phyloP scores from a whole-genome alignment of 805 yeast species.

The Spencermartinsiella europaea region DNA sequence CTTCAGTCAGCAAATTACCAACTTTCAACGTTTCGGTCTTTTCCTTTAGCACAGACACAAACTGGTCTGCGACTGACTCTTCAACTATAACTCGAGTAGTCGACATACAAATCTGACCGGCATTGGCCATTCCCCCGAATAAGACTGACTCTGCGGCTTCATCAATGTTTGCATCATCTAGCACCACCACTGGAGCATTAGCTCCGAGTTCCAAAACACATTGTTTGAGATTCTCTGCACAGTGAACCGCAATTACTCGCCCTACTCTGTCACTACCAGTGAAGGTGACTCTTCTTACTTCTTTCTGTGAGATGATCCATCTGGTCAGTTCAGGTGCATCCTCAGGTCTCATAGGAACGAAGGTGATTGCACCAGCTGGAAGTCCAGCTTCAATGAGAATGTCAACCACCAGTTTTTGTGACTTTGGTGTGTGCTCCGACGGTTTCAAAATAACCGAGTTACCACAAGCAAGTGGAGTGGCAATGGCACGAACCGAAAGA shows the following conservation, averaged over 20 bases:
- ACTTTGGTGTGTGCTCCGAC: slow-evolving; percentile 54
- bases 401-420: neutral
- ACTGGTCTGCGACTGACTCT: slow-evolving; percentile 59
- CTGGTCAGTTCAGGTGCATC: neutral
- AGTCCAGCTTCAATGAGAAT: neutral
- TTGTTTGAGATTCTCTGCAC: slow-evolving; percentile 68
- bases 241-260: slow-evolving; percentile 60
- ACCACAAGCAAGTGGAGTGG: slow-evolving; percentile 82
- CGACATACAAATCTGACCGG: slow-evolving; percentile 84
- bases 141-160: slow-evolving; percentile 55
- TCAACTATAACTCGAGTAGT: slow-evolving; percentile 76
- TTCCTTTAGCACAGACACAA: slow-evolving; percentile 44
- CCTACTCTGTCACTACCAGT: slow-evolving; percentile 85
- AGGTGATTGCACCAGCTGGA: neutral
- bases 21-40: neutral
- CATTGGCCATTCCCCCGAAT: slow-evolving; percentile 66
- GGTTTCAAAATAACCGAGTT: slow-evolving; percentile 75
- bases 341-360: neutral
- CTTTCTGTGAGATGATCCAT: slow-evolving; percentile 1
- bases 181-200: slow-evolving; percentile 74
- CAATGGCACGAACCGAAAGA: slow-evolving; percentile 58
- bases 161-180: slow-evolving; percentile 62
- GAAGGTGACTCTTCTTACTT: slow-evolving; percentile 48
- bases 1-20: neutral
- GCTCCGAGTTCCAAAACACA: slow-evolving; percentile 83